Evolutionary conservation across 2,329 filamentous ascomycete genomes (phyloP), one percentile per base, ranked within the genome.

Genomic region (Cadophora gregata): DNA sequence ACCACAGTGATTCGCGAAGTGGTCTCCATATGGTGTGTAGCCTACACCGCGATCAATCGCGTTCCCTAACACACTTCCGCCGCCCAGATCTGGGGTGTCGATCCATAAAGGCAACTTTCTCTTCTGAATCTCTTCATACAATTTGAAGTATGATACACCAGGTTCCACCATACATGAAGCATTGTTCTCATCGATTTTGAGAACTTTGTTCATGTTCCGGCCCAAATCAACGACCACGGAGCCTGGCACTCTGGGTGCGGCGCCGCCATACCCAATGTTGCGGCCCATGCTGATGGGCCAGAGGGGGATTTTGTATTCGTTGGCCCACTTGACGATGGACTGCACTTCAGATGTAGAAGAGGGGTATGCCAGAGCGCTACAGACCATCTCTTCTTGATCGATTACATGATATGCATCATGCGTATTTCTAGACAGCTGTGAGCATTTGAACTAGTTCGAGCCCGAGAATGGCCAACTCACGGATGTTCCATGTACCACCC

Each of bases 241-340:
- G 3, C 84, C 84, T 0, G 80, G 80, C 0, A 86, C 81, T 53
- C 84, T 77, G 0, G 84, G 84, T 0, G 83, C 83, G 7, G 82
- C 81, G 19, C 84, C 84, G n/a, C 84, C 84, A 65, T 86, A 86
- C 9, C 84, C 85, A 1, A 84, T 77, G 64, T 85, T 84, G 45
- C 82, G 76, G 0, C 83, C 82, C 69, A 83, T 80, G 2, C 80
- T 82, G 65, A 83, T 81, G 10, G 83, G 82, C 70, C 81, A 85
- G 45, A 85, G 75, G 1, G 83, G 82, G 4, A 84, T 79, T 6
- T 74, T 69, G 67, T 78, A 78, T 62, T 81, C 76, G 69, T 85
- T 84, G 36, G 80, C 80, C 73, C 80, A 80, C 55, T 74, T 76
- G 21, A 85, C 80, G 27, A 85, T 76, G 0, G 73, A 71, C 72